Evolutionary conservation across 2,329 filamentous ascomycete genomes (phyloP).

Genomic region (Aureobasidium sp.): DNA sequence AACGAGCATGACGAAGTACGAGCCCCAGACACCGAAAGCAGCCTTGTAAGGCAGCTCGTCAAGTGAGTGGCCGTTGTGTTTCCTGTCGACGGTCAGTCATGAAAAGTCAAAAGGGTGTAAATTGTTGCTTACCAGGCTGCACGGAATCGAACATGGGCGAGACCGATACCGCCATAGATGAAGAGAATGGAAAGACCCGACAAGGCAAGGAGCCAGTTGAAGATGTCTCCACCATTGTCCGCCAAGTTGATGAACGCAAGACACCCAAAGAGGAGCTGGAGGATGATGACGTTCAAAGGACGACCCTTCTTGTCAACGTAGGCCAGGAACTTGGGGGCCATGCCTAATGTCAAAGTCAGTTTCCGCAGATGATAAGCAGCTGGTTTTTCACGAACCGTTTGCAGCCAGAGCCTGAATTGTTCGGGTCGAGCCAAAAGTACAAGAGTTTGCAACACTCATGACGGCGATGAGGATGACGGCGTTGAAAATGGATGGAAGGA

Average conservation of each 20-base stretch:
- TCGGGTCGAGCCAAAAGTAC: conserved; percentile 47
- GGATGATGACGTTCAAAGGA: conserved; percentile 60
- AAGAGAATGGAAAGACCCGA: conserved; percentile 64
- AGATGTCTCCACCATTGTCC: conserved; percentile 52
- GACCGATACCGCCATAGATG: conserved; percentile 73
- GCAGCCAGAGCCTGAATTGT: conserved; percentile 40
- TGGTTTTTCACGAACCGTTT: conserved; percentile 34
- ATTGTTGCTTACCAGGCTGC: conserved; percentile 51
- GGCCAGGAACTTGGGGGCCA: conserved; percentile 67
- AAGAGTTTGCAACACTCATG: conserved; percentile 47
- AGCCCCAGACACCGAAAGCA: conserved; percentile 49
- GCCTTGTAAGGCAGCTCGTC: conserved; percentile 55
- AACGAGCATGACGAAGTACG: conserved; percentile 50
- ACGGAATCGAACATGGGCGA: conserved; percentile 84
- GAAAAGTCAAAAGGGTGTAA: background rate
- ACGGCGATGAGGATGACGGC: conserved; percentile 52
- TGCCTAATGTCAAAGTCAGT: conserved; percentile 34
- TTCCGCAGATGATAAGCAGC: background rate
- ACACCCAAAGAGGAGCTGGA: conserved; percentile 58
- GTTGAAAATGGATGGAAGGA: conserved; percentile 57
- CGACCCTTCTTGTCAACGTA: conserved; percentile 79
- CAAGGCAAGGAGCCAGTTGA: conserved; percentile 67
- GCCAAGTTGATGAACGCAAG: conserved; percentile 60
- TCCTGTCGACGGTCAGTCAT: background rate
- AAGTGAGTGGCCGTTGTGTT: conserved; percentile 46